Conservation (phyloP, 2,329 filamentous ascomycete species). For the Cladosporium sp. region DNA sequence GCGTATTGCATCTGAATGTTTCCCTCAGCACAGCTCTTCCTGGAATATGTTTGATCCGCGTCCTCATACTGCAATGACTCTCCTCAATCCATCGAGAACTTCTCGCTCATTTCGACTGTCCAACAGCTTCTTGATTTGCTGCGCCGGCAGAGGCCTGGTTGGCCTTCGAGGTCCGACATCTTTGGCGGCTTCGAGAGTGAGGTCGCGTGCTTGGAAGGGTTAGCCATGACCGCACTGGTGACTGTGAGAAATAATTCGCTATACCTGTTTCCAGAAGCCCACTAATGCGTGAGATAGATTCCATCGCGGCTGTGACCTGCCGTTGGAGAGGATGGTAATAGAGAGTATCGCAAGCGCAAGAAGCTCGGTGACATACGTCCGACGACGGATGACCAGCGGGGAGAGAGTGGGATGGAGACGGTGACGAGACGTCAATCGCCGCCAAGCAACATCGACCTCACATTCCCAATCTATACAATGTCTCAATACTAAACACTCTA, state of each 20-base stretch:
- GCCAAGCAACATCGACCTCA: neutral
- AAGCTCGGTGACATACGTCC: neutral
- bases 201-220: slow-evolving; percentile 69
- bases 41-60: neutral
- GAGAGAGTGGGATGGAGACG: neutral
- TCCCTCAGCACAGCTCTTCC: slow-evolving; percentile 8
- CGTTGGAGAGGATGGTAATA: neutral
- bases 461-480: no score
- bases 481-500: no score
- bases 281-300: slow-evolving; percentile 92
- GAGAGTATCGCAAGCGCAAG: neutral
- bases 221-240: slow-evolving; percentile 23
- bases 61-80: slow-evolving; percentile 72
- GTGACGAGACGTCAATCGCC: neutral
- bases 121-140: slow-evolving; percentile 88
- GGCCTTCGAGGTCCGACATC: slow-evolving; percentile 65
- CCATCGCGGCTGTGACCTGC: slow-evolving; percentile 56
- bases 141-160: slow-evolving; percentile 65
- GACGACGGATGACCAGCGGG: neutral
- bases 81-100: slow-evolving; percentile 83
- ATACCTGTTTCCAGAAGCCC: slow-evolving; percentile 92
- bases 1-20: slow-evolving; percentile 83
- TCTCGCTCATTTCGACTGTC: slow-evolving; percentile 93
- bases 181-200: slow-evolving; percentile 94
- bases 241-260: slow-evolving; percentile 43